phyloP scores from a whole-genome alignment of 2,329 filamentous ascomycete species.

The Hymenoscyphus occultus region DNA sequence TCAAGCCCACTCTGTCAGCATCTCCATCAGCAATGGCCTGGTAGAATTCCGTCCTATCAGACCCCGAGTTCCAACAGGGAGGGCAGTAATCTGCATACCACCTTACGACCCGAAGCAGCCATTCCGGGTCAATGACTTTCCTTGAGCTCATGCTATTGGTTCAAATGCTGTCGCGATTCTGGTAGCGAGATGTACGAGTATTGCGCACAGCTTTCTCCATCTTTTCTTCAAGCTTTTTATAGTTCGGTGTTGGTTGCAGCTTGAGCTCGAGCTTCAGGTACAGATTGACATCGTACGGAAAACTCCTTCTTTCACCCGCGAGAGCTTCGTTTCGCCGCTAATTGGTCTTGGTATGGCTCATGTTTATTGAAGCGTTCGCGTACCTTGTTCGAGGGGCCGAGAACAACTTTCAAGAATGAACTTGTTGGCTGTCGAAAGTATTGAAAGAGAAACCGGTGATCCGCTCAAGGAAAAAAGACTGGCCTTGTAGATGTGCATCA shows the following conservation, averaged over 20 bases:
- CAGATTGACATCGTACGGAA: background rate
- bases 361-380: background rate
- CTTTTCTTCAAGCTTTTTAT: constrained; percentile 7
- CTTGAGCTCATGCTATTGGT: background rate
- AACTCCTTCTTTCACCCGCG: background rate
- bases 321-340: background rate
- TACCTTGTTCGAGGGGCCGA: constrained; percentile 1
- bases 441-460: background rate
- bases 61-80: background rate
- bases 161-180: background rate
- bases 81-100: background rate
- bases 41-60: constrained; percentile 1
- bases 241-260: background rate
- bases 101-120: background rate
- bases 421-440: background rate
- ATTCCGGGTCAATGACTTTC: background rate
- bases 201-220: background rate
- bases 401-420: background rate
- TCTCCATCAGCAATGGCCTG: constrained; percentile 11
- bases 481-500: no score
- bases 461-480: background rate
- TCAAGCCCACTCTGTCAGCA: constrained; percentile 3
- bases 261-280: background rate
- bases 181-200: background rate
- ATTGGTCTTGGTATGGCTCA: background rate